Conservation (phyloP, 192 early-diverging fungal species). For the Bifiguratus adelaidae region DNA sequence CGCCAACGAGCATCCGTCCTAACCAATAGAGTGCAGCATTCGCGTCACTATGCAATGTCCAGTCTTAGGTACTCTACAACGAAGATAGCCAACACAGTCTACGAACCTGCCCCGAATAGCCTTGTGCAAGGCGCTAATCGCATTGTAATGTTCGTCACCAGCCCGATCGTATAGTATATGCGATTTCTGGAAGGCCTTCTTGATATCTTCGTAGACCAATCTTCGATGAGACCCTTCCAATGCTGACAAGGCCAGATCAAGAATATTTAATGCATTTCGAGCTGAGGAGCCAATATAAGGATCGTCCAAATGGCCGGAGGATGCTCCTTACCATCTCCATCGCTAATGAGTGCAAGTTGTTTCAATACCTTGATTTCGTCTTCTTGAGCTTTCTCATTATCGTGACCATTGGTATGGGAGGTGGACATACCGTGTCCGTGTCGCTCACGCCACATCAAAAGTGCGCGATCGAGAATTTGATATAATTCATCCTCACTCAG, state of each 20-base stretch:
- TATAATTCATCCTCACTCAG: slow-evolving; percentile 45
- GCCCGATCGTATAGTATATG: slow-evolving; percentile 74
- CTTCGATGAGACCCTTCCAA: slow-evolving; percentile 2
- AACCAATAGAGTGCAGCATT: slow-evolving; percentile 84
- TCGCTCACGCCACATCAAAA: slow-evolving; percentile 22
- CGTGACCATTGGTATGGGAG: no score
- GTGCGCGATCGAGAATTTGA: slow-evolving; percentile 47
- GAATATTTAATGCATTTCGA: slow-evolving; percentile 51
- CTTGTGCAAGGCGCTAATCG: slow-evolving; percentile 86
- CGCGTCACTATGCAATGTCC: slow-evolving; percentile 32
- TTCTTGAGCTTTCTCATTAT: slow-evolving; percentile 7
- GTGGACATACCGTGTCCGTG: no score
- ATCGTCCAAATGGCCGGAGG: neutral
- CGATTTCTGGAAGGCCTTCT: slow-evolving; percentile 64
- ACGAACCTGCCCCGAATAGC: slow-evolving; percentile 66
- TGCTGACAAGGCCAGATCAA: slow-evolving; percentile 41
- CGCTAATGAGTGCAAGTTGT: slow-evolving; percentile 52
- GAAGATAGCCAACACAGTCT: neutral
- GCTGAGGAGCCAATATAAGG: slow-evolving; percentile 17
- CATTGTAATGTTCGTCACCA: slow-evolving; percentile 85
- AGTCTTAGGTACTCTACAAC: no score
- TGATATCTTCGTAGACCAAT: slow-evolving; percentile 40
- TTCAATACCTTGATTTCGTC: slow-evolving; percentile 24
- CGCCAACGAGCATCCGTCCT: slow-evolving; percentile 78
- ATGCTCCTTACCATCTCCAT: slow-evolving; percentile 57